Evolutionary conservation across 345 rosid genomes (phyloP), one percentile per base, ranked within the genome.

Genomic region (Barbarea vulgaris): DNA sequence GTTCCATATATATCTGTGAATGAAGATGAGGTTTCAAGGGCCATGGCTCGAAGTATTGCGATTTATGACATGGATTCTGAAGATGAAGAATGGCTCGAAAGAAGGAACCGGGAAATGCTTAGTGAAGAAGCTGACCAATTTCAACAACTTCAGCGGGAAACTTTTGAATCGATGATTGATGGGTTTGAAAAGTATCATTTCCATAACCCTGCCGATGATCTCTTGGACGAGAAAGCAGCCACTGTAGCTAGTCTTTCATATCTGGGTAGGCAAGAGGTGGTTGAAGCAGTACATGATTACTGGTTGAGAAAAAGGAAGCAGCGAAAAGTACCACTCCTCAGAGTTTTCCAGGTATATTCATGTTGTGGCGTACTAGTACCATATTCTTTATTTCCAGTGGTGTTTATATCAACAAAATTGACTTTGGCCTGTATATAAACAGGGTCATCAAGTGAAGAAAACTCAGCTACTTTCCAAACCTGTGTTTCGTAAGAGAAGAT

Each of bases 61-160:
- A 85, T 66, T 57, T 93, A 96, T 75, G 99, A 96, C 80, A 84
- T 93, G 93, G 98, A 96, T 74, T 87, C 87, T 57, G 98, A 91
- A 81, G 99, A 96, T 82, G 97, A 89, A 77, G 88, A 81, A 60
- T 96, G 99, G 99, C 82, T 96, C 14, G 78, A 72, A 64, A 85
- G 80, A 34, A 83, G 84, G 65, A 96, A 91, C 72, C n/a, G 3
- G 27, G 87, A 74, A 28, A 42, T 65, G 60, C 75, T 60, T 21
- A 39, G 48, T 11, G 86, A 71, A 68, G 73, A 74, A 75, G 71
- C 69, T 76, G 81, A 76, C 37, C 72, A 28, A 11, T 39, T 19
- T 28, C 81, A 81, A 59, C 85, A 18, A 69, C 85, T 92, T 74
- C 69, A 86, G 13, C 87, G 69, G 70, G 90, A 89, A 66, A 77